phyloP scores from a whole-genome alignment of 768 basidiomycete species.

The Dioszegia aurantiaca region DNA sequence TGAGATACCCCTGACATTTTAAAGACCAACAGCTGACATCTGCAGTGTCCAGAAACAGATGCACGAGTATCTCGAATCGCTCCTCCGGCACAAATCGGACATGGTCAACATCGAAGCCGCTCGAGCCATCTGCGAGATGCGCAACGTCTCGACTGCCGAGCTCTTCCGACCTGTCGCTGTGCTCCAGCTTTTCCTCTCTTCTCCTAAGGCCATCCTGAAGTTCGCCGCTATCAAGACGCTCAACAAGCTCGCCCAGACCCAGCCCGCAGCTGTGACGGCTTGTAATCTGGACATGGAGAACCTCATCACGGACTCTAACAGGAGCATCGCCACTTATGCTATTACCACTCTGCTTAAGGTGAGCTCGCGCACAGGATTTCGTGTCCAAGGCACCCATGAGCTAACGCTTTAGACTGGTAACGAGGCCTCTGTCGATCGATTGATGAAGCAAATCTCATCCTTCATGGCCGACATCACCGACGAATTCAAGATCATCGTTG shows the following conservation, averaged over 20 bases:
- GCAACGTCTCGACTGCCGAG: slow-evolving; percentile 71
- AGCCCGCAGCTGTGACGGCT: slow-evolving; percentile 78
- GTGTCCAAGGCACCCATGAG: neutral
- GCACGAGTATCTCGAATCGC: slow-evolving; percentile 87
- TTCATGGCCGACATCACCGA: slow-evolving; percentile 99
- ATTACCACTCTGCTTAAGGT: slow-evolving; percentile 98
- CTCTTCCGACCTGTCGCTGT: slow-evolving; percentile 86
- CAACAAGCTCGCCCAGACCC: slow-evolving; percentile 77
- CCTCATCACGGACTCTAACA: slow-evolving; percentile 89
- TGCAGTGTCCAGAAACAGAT: slow-evolving; percentile 83
- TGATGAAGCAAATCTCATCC: slow-evolving; percentile 98
- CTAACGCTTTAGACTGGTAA: slow-evolving; percentile 73
- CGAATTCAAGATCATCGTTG: slow-evolving; percentile 99
- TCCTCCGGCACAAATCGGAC: slow-evolving; percentile 97
- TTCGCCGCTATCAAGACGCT: slow-evolving; percentile 96
- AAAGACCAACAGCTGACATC: slow-evolving; percentile 10
- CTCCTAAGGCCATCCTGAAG: slow-evolving; percentile 89
- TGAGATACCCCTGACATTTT: slow-evolving; percentile 55
- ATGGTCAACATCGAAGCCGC: slow-evolving; percentile 99
- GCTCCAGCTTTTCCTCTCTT: slow-evolving; percentile 90
- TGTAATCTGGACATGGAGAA: slow-evolving; percentile 97
- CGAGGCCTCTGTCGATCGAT: slow-evolving; percentile 95
- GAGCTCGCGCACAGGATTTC: slow-evolving; percentile 16
- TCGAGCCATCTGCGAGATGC: slow-evolving; percentile 95
- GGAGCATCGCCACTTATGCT: slow-evolving; percentile 95